Conservation (phyloP, 306 rosid genomes). For the Quercus alba region DNA sequence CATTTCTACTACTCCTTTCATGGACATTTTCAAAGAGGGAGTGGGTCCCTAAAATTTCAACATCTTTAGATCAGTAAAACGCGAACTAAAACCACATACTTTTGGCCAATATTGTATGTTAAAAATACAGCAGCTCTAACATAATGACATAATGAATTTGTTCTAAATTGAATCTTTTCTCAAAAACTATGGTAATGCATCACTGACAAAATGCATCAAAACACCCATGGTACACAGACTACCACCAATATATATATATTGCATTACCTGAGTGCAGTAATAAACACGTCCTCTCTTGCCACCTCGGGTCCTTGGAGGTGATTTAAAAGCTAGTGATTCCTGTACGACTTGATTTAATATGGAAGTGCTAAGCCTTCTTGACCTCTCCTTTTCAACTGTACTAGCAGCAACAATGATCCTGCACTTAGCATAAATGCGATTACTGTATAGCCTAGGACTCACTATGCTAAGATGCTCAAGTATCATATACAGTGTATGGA, state of each 20-base stretch:
- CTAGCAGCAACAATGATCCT: constrained; percentile 88
- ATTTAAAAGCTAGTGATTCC: constrained; percentile 88
- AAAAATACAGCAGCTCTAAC: background rate
- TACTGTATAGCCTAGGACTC: background rate
- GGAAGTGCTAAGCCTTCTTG: constrained; percentile 88
- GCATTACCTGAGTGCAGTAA: constrained; percentile 91
- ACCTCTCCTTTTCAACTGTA: constrained; percentile 86
- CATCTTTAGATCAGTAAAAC: background rate
- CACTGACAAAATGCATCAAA: constrained; percentile 2
- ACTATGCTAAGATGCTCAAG: background rate
- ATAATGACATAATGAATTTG: background rate
- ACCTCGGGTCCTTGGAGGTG: constrained; percentile 94
- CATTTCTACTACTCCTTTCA: background rate
- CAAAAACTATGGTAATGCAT: background rate
- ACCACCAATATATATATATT: background rate
- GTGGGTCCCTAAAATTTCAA: background rate
- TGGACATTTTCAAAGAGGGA: background rate
- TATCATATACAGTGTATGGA: background rate
- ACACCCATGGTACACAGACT: background rate
- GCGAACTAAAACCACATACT: background rate
- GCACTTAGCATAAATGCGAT: constrained; percentile 22
- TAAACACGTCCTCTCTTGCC: constrained; percentile 94
- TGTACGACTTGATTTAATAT: constrained; percentile 81
- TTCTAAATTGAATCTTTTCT: background rate
- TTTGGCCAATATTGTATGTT: background rate